Conservation (phyloP, 2,329 filamentous ascomycete species). For the Trichoderma lentiforme region DNA sequence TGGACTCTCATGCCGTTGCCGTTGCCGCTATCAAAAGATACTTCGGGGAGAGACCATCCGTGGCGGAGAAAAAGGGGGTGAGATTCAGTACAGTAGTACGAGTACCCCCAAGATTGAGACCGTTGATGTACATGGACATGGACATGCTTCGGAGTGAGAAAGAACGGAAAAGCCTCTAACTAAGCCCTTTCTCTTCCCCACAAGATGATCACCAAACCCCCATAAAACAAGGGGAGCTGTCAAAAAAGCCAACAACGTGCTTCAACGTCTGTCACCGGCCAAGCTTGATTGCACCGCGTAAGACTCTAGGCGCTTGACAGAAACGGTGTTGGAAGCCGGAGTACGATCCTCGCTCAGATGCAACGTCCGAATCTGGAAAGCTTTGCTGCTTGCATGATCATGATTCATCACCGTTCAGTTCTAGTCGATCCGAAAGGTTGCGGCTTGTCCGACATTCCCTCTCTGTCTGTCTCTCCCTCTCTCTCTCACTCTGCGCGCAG, state of each 20-base stretch:
- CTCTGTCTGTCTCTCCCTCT: not conserved
- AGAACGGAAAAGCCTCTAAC: not conserved
- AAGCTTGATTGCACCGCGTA: not conserved
- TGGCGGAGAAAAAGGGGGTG: not conserved
- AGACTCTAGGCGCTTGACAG: not conserved
- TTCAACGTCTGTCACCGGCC: not conserved
- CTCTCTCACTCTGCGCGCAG: not conserved
- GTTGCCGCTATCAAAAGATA: not conserved
- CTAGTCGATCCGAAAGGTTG: not conserved
- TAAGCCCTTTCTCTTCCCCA: not conserved
- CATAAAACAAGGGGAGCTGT: not conserved
- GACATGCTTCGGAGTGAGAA: not conserved
- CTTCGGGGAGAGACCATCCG: not conserved
- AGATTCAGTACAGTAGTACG: not conserved
- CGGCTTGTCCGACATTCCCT: not conserved
- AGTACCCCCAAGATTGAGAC: too few relatives aligned
- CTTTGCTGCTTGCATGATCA: not conserved
- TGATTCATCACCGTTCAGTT: not conserved
- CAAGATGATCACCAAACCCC: conserved; percentile 6
- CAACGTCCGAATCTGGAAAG: not conserved
- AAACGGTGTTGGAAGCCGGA: not conserved
- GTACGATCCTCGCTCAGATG: not conserved
- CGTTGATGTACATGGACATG: not conserved
- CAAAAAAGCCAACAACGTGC: not conserved
- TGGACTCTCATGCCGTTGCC: not conserved